phyloP scores from a whole-genome alignment of 495 filamentous ascomycete genomes.

The Penicillium lividum region DNA sequence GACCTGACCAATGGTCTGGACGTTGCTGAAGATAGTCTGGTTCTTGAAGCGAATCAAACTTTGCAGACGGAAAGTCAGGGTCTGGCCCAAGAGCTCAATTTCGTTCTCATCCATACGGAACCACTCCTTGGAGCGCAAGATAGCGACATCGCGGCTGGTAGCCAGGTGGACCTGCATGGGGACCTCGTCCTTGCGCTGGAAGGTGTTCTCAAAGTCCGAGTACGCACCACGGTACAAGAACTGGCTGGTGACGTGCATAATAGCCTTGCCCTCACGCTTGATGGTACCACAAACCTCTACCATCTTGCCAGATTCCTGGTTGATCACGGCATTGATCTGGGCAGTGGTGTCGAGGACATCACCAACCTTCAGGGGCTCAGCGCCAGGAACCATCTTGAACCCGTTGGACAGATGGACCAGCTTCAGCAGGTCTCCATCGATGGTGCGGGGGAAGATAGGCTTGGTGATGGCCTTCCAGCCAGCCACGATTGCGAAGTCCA shows the following conservation, averaged over 20 bases:
- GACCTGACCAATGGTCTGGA: conserved; percentile 91
- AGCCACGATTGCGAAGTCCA: conserved; percentile 98
- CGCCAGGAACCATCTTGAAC: conserved; percentile 97
- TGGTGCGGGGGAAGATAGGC: conserved; percentile 92
- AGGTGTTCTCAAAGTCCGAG: conserved; percentile 93
- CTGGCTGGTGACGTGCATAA: conserved; percentile 98
- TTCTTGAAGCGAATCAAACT: conserved; percentile 93
- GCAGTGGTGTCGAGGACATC: conserved; percentile 92
- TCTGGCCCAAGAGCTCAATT: conserved; percentile 84
- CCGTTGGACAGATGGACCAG: conserved; percentile 95
- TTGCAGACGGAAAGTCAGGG: conserved; percentile 93
- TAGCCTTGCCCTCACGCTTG: conserved; percentile 76
- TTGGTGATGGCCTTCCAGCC: conserved; percentile 99
- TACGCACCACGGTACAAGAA: conserved; percentile 95
- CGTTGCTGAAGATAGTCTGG: conserved; percentile 85
- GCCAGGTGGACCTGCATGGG: conserved; percentile 91
- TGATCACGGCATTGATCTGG: conserved; percentile 96
- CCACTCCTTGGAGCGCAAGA: conserved; percentile 95
- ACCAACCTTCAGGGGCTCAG: conserved; percentile 89
- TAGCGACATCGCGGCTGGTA: conserved; percentile 86
- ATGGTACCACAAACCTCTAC: conserved; percentile 98
- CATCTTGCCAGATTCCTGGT: conserved; percentile 98
- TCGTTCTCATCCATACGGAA: conserved; percentile 81
- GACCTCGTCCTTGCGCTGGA: conserved; percentile 94
- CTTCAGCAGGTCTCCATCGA: conserved; percentile 92